phyloP scores from a whole-genome alignment of 2,329 filamentous ascomycete genomes.

The Fusarium sulawesiense region DNA sequence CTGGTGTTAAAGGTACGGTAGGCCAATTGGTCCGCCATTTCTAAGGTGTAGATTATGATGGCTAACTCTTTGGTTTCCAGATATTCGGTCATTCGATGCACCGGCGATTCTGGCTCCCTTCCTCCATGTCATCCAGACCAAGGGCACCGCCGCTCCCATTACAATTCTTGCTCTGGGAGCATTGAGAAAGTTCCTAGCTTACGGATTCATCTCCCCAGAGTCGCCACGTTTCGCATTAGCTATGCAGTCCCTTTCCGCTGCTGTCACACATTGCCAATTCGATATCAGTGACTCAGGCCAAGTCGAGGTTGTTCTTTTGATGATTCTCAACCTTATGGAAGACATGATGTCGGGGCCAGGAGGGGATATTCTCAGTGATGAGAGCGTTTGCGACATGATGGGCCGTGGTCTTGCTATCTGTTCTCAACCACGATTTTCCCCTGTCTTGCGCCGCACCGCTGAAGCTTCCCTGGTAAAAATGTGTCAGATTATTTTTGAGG shows the following conservation, averaged over 20 bases:
- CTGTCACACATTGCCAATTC: conserved; percentile 97
- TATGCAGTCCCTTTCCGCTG: conserved; percentile 94
- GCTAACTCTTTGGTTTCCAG: conserved; percentile 56
- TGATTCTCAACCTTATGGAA: conserved; percentile 98
- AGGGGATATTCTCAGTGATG: conserved; percentile 92
- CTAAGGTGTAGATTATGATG: not conserved
- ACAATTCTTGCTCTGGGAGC: conserved; percentile 94
- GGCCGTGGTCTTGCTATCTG: conserved; percentile 97
- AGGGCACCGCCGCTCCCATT: conserved; percentile 94
- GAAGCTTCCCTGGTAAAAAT: conserved; percentile 98
- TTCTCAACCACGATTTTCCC: conserved; percentile 90
- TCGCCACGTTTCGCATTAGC: conserved; percentile 90
- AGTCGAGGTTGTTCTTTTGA: conserved; percentile 92
- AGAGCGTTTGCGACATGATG: conserved; percentile 99
- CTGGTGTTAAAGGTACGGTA: conserved; percentile 78
- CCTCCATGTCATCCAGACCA: conserved; percentile 94
- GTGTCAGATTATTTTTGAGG: conserved; percentile 98
- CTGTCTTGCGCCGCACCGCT: conserved; percentile 88
- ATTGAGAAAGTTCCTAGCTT: conserved; percentile 95
- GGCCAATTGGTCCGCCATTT: not conserved
- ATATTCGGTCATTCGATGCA: conserved; percentile 90
- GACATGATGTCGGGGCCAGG: conserved; percentile 95
- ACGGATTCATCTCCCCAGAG: conserved; percentile 85
- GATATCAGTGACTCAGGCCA: conserved; percentile 95
- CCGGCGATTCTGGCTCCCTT: conserved; percentile 92